Evolutionary conservation across 495 filamentous ascomycete species (phyloP), one percentile per base, ranked within the genome.

Genomic region (Venustampulla echinocandica): DNA sequence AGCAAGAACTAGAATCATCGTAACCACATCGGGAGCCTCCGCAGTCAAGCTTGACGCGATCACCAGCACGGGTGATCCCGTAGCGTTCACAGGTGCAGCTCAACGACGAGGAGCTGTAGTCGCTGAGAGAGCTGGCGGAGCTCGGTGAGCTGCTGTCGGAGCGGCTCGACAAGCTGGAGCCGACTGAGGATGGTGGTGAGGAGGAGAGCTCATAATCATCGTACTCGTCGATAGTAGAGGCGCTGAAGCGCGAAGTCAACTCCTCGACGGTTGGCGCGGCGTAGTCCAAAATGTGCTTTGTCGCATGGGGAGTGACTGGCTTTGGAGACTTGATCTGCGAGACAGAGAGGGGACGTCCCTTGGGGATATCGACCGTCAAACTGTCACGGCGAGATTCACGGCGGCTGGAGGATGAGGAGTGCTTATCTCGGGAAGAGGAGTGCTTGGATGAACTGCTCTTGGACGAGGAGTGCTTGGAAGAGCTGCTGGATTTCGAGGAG

Each of bases 41-140:
- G 57, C 89, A 95, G 75, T 95, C 89, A 51, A 95, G 79, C 76
- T 88, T 92, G 76, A 95, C 83, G 46, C 87, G 77, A 61, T 89
- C 83, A 50, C 89, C 89, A 69, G 80, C 80, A 67, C 88, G 85
- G 47, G 89, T 96, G 73, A 96, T 93, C 46, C 89, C 89, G 71
- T 92, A 96, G 71, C 89, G 87, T 57, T 96, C 85, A 67, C 89
- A 95, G 49, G 78, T 82, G 75, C 89, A 96, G 61, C 64, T 64
- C 52, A 65, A 63, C 63, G 64, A 70, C 61, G 69, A 66, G 10
- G 69, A 71, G 24, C 77, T 76, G 62, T 79, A 79, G 61, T 85
- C 85, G 55, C 76, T 83, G 57, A 90, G 70, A 43, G 77, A 85
- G 34, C 75, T 75, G n/a, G 85, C 73, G 20, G 83, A 86, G 36